Percentiles rank a stretch among this genome's conserved stretches.
phyloP scores from a whole-genome alignment of 306 rosid genomes.

The Casuarina glauca region DNA sequence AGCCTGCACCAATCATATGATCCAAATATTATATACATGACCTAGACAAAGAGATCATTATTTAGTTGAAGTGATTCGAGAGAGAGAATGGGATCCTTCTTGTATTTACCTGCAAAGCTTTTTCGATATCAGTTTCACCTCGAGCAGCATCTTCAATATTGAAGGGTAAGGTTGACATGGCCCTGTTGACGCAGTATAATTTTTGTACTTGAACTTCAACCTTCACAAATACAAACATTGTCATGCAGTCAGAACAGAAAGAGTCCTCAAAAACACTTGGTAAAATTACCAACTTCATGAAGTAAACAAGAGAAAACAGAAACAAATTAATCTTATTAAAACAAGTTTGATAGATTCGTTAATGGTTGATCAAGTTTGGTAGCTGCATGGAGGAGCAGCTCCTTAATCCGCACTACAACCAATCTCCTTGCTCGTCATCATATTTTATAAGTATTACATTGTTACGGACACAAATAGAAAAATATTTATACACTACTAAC shows the following conservation, averaged over 20 bases:
- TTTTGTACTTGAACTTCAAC: slow-evolving; percentile 90
- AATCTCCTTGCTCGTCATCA: background rate
- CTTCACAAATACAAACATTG: slow-evolving; percentile 34
- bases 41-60: background rate
- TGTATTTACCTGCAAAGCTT: slow-evolving; percentile 58
- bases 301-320: background rate
- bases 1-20: slow-evolving; percentile 47
- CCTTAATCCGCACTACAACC: no score
- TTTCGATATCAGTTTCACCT: slow-evolving; percentile 74
- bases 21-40: slow-evolving; percentile 16
- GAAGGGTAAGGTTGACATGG: slow-evolving; percentile 68
- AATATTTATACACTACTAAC: slow-evolving; percentile 16
- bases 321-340: no score
- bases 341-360: slow-evolving; percentile 44
- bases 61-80: no score
- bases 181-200: slow-evolving; percentile 60
- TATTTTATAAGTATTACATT: no score
- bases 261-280: slow-evolving; percentile 38
- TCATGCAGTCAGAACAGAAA: background rate
- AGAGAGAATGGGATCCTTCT: background rate
- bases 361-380: no score
- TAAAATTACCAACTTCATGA: background rate
- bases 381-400: no score
- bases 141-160: slow-evolving; percentile 89
- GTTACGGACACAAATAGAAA: background rate